Conservation (phyloP, 2,329 filamentous ascomycete genomes). For the Chrysosphaeria jannelii region DNA sequence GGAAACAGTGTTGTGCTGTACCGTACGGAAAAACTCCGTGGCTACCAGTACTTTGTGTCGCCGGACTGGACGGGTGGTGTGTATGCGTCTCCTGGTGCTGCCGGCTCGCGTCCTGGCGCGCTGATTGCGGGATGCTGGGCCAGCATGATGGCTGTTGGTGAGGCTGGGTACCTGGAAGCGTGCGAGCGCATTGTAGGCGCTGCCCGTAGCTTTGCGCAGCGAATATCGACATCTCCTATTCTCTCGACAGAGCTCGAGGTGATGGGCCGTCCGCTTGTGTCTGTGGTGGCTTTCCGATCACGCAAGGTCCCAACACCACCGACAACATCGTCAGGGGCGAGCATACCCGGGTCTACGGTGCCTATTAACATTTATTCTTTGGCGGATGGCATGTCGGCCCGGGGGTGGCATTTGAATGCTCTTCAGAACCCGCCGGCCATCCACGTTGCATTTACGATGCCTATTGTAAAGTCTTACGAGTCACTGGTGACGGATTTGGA, state of each 20-base stretch:
- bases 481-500: conserved; percentile 45
- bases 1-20: conserved; percentile 87
- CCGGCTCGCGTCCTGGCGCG: conserved; percentile 72
- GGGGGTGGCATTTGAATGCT: conserved; percentile 89
- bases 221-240: conserved; percentile 36
- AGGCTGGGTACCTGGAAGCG: conserved; percentile 61
- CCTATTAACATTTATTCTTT: conserved; percentile 88
- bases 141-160: conserved; percentile 63
- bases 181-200: conserved; percentile 72
- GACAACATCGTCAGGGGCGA: conserved; percentile 7
- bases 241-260: conserved; percentile 47
- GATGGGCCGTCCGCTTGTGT: conserved; percentile 62
- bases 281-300: conserved; percentile 54
- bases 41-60: conserved; percentile 88
- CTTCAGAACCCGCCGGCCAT: conserved; percentile 77
- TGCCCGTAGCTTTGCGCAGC: conserved; percentile 51
- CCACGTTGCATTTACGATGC: conserved; percentile 77
- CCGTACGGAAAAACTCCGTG: conserved; percentile 45
- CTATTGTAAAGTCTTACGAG: conserved; percentile 56
- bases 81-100: conserved; percentile 77
- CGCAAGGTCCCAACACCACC: conserved; percentile 11
- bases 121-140: conserved; percentile 93
- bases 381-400: conserved; percentile 55
- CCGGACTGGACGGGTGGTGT: conserved; percentile 90
- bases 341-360: too few species aligned